Percentiles rank a stretch among this genome's conserved stretches.
Evolutionary conservation across 2,329 filamentous ascomycete genomes (phyloP).

Genomic region (Juglanconis juglandina): DNA sequence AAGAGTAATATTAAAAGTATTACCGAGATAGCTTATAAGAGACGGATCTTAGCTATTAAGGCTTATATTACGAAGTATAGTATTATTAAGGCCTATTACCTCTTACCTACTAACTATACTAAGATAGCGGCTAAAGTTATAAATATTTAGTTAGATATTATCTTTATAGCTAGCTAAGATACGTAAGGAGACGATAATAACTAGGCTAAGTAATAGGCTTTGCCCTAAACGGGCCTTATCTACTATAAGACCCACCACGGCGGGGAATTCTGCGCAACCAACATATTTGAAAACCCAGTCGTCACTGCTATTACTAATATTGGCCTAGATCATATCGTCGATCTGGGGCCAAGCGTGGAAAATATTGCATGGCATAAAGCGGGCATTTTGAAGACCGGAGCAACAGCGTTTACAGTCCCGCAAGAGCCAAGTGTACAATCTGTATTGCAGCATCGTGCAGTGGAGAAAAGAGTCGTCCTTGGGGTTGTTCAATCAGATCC

Average conservation of each 20-base stretch:
- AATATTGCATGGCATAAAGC: constrained; percentile 89
- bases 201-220: too few species aligned
- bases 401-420: constrained; percentile 54
- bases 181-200: too few species aligned
- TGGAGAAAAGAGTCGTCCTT: background rate
- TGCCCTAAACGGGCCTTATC: too few species aligned
- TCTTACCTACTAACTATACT: too few species aligned
- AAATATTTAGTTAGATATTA: too few species aligned
- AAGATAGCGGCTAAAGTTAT: too few species aligned
- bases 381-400: constrained; percentile 72
- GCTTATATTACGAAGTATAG: too few species aligned
- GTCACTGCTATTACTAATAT: constrained; percentile 75
- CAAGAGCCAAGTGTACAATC: background rate
- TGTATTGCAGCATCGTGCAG: background rate
- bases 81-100: too few species aligned
- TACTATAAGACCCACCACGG: constrained; percentile 96
- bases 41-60: too few species aligned
- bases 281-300: constrained; percentile 62
- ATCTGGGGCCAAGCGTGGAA: constrained; percentile 75
- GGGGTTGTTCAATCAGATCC: background rate
- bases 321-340: constrained; percentile 78
- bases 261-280: constrained; percentile 89
- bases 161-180: too few species aligned
- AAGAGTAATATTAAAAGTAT: too few species aligned
- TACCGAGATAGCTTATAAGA: too few species aligned